These are phyloP conservation scores for Trametes coccinea DNA, from an alignment of 768 basidiomycete species.

Conservation along the genomic window DNA sequence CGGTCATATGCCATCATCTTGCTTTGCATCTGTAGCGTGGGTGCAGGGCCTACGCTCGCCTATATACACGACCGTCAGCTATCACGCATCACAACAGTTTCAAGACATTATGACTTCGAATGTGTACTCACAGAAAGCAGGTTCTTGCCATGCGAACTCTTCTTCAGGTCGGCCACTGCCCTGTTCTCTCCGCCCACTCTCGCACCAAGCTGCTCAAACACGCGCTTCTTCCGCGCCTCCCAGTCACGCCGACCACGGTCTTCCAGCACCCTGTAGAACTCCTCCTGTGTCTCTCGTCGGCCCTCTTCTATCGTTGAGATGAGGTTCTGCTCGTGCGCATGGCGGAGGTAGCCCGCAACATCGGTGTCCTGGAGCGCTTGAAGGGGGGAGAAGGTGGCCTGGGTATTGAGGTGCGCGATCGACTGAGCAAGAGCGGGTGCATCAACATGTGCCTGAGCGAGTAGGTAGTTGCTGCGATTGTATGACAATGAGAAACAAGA, in stretches of 20 bases:
- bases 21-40: slow-evolving; percentile 80
- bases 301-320: slow-evolving; percentile 94
- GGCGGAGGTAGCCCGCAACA: slow-evolving; percentile 90
- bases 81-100: not conserved
- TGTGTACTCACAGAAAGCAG: slow-evolving; percentile 49
- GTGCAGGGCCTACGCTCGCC: slow-evolving; percentile 51
- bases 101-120: not conserved
- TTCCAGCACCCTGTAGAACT: slow-evolving; percentile 81
- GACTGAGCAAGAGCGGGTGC: slow-evolving; percentile 82
- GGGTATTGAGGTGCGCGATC: slow-evolving; percentile 80
- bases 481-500: not conserved
- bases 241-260: slow-evolving; percentile 76
- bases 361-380: slow-evolving; percentile 94
- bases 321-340: slow-evolving; percentile 92
- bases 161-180: slow-evolving; percentile 60
- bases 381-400: slow-evolving; percentile 84
- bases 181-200: slow-evolving; percentile 56
- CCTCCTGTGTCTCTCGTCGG: slow-evolving; percentile 77
- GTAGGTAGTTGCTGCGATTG: slow-evolving; percentile 72
- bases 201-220: slow-evolving; percentile 88
- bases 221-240: slow-evolving; percentile 87
- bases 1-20: slow-evolving; percentile 97
- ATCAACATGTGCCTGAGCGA: slow-evolving; percentile 93
- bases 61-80: slow-evolving; percentile 22
- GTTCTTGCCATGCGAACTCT: slow-evolving; percentile 59